Evolutionary conservation across 345 rosid species (phyloP).

Genomic region (Cardamine resedifolia): DNA sequence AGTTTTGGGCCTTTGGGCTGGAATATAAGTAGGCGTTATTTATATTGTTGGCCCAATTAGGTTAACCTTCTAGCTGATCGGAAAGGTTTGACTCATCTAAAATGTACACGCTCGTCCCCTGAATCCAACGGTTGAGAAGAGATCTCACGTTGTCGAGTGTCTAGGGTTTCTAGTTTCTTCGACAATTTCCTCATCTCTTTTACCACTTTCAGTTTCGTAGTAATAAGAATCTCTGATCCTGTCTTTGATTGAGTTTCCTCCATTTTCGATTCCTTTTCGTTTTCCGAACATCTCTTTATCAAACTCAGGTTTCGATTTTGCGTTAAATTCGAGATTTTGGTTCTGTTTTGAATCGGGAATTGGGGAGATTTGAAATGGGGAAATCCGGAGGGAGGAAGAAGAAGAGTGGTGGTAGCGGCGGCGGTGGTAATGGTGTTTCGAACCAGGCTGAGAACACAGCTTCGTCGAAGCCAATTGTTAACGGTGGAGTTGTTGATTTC

Average conservation of each 20-base stretch:
- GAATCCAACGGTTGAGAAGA: constrained; percentile 4
- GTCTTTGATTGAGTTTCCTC: background rate
- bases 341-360: background rate
- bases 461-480: constrained; percentile 45
- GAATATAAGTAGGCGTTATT: background rate
- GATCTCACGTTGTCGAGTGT: background rate
- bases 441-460: constrained; percentile 49
- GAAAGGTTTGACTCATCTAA: background rate
- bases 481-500: constrained; percentile 59
- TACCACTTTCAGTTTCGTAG: background rate
- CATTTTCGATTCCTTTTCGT: background rate
- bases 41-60: background rate
- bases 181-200: background rate
- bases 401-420: constrained; percentile 43
- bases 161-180: constrained; percentile 10
- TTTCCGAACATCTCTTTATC: background rate
- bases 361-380: constrained; percentile 52
- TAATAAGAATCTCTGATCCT: background rate
- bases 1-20: constrained; percentile 6
- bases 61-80: background rate
- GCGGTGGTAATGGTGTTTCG: constrained; percentile 37
- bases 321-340: background rate
- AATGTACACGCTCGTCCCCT: background rate
- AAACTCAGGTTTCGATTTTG: background rate
- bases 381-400: constrained; percentile 86